Percentiles rank a stretch among this genome's conserved stretches.
These are phyloP conservation scores for Oehlia diaphana DNA, from an alignment of 192 early-diverging fungal species.

Conservation along the genomic window DNA sequence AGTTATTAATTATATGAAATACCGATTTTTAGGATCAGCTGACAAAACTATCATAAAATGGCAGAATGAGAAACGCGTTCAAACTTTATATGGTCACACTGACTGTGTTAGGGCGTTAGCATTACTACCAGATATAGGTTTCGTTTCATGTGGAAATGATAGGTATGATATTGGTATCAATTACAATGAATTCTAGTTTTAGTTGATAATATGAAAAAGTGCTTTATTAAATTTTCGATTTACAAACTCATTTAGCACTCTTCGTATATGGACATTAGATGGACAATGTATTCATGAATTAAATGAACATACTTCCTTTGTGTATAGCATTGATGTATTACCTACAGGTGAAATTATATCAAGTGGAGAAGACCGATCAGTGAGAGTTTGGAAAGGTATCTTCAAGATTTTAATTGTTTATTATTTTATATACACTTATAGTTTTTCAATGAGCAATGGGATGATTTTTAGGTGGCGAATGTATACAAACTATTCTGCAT, in stretches of 20 bases:
- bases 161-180: constrained; percentile 48
- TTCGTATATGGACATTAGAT: constrained; percentile 78
- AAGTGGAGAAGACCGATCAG: constrained; percentile 90
- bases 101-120: constrained; percentile 89
- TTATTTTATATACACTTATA: neutral
- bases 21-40: constrained; percentile 67
- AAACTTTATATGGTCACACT: constrained; percentile 78
- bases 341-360: constrained; percentile 80
- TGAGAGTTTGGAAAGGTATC: constrained; percentile 80
- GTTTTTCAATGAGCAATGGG: neutral
- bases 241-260: constrained; percentile 50
- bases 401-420: neutral
- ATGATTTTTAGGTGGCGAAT: constrained; percentile 51
- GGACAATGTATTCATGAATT: constrained; percentile 76
- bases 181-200: neutral
- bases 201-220: too few species aligned
- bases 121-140: constrained; percentile 58
- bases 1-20: constrained; percentile 3
- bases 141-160: constrained; percentile 90
- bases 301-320: constrained; percentile 87
- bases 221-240: neutral
- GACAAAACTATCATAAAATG: constrained; percentile 91
- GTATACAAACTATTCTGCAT: constrained; percentile 79
- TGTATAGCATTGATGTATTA: constrained; percentile 80
- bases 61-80: constrained; percentile 63